Evolutionary conservation across 2,329 filamentous ascomycete species (phyloP), one percentile per base, ranked within the genome.

Genomic region (Aspergillus costaricaensis): DNA sequence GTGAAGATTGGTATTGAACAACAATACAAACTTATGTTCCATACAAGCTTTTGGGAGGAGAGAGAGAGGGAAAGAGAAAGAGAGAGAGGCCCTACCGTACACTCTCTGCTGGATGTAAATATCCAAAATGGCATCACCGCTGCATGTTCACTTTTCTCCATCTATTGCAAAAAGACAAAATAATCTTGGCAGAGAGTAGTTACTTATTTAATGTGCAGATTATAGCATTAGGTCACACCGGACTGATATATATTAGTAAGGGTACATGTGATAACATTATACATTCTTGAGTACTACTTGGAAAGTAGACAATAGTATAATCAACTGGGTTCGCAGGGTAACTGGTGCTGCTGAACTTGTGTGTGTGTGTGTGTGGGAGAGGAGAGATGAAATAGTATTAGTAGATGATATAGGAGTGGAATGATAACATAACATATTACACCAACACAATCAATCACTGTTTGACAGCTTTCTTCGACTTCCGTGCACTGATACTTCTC

Each of bases 401-500:
- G n/a, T 12, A 43, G n/a, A 21, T 21, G 2, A 23, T 44, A 10
- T 32, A 5, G 10, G 12, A 36, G 5, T 36, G 12, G 10, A 10
- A 7, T 44, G 19, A 44, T 44, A 23, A 53, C 38, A 43, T 12
- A 43, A 53, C 30, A 43, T 12, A 43, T 36, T 17, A 23, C 14
- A 5, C 19, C n/a, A 27, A n/a, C 3, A 32, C 41, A 8, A 39
- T 8, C 9, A 9, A 51, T 47, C 50, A 58, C 10, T 43, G n/a
- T 25, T 50, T 48, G n/a, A 17, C 50, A n/a, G 39, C 49, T 50
- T 65, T 70, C 55, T 49, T 67, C 21, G 73, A 67, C 65, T 68
- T 74, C 43, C 69, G 66, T 8, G 62, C 63, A 63, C 74, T 74
- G 23, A 76, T n/a, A 69, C 68, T 70, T 30, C 65, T 67, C 65